Evolutionary conservation across 2,329 filamentous ascomycete genomes (phyloP).

Genomic region (Pyrenophora teres): DNA sequence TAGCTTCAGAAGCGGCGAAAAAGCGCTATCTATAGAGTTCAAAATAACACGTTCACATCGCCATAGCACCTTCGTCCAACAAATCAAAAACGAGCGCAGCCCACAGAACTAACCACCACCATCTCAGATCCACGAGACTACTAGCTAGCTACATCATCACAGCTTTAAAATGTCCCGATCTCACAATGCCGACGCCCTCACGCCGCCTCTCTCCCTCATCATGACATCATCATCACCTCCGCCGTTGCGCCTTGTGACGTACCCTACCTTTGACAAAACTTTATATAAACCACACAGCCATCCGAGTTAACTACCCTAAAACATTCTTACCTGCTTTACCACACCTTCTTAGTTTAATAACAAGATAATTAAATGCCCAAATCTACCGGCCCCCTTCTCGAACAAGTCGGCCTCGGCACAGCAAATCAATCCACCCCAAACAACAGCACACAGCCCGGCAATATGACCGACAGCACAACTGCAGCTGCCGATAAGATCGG

Average conservation of each 20-base stretch:
- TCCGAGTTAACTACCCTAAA: too few relatives aligned
- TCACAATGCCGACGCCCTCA: background rate
- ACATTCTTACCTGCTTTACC: too few relatives aligned
- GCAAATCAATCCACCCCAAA: constrained; percentile 15
- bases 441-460: constrained; percentile 3
- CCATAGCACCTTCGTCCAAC: background rate
- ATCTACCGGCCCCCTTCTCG: constrained; percentile 27
- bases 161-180: constrained; percentile 16
- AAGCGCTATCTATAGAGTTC: background rate
- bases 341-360: background rate
- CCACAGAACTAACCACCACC: background rate
- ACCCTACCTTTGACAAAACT: background rate
- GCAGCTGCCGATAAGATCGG: constrained; percentile 35
- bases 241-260: constrained; percentile 6
- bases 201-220: constrained; percentile 8
- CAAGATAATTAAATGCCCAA: constrained; percentile 23
- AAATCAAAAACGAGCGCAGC: background rate
- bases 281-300: constrained; percentile 3
- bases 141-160: background rate
- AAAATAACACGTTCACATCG: constrained; percentile 6
- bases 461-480: constrained; percentile 30
- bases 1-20: too few relatives aligned
- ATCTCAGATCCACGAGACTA: constrained; percentile 3
- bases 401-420: constrained; percentile 24
- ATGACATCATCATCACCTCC: constrained; percentile 28